phyloP scores from a whole-genome alignment of 2,329 filamentous ascomycete genomes.

The Cladorrhinum sp. region DNA sequence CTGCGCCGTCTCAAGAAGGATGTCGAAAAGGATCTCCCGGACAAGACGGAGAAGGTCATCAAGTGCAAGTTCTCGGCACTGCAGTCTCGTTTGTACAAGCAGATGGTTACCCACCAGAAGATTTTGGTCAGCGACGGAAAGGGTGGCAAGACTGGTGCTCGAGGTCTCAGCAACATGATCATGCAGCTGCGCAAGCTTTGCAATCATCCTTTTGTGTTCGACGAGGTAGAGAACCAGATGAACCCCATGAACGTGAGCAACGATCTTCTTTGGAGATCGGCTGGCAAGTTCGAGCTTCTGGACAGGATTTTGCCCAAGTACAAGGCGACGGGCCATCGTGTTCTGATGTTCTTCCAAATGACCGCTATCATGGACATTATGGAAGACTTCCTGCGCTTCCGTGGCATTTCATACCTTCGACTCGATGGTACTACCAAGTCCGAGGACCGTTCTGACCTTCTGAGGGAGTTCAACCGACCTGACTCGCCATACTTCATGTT shows the following conservation, averaged over 20 bases:
- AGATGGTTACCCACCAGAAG: slow-evolving; percentile 93
- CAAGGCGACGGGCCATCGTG: slow-evolving; percentile 82
- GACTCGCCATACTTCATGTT: slow-evolving; percentile 96
- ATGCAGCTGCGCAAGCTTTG: slow-evolving; percentile 99
- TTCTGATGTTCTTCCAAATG: slow-evolving; percentile 99
- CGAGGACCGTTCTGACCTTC: slow-evolving; percentile 88
- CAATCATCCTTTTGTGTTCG: slow-evolving; percentile 98
- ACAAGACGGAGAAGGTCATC: slow-evolving; percentile 99
- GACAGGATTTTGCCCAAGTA: slow-evolving; percentile 94
- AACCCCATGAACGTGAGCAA: slow-evolving; percentile 87
- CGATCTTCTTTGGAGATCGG: slow-evolving; percentile 89
- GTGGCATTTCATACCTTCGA: slow-evolving; percentile 81
- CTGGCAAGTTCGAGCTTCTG: slow-evolving; percentile 94
- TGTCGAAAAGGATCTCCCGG: slow-evolving; percentile 96
- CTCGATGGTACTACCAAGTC: slow-evolving; percentile 96
- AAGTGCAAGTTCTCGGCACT: slow-evolving; percentile 98
- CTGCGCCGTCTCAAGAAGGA: slow-evolving; percentile 98
- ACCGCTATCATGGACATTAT: slow-evolving; percentile 99
- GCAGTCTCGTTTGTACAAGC: slow-evolving; percentile 92
- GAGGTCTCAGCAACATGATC: slow-evolving; percentile 98
- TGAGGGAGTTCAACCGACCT: slow-evolving; percentile 86
- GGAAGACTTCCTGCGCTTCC: slow-evolving; percentile 91
- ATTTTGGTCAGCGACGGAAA: slow-evolving; percentile 93
- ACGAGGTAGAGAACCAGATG: slow-evolving; percentile 97
- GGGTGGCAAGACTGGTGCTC: slow-evolving; percentile 89